A percentile compares a stretch with the other conserved stretches of the same genome.
Conservation (phyloP, 495 filamentous ascomycete species). For the Talaromyces adpressus region DNA sequence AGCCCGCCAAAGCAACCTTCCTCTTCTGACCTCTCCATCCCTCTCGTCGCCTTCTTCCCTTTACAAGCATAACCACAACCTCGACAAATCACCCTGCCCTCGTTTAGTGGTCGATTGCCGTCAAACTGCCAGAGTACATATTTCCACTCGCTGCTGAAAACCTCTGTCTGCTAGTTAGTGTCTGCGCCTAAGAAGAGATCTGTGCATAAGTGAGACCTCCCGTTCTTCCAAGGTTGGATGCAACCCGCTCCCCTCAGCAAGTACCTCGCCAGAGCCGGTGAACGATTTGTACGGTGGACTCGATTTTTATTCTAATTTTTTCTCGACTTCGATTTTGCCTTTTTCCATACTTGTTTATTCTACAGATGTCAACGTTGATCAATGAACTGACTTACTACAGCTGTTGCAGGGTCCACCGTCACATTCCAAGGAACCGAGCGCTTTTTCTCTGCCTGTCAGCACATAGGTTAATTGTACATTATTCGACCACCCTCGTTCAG, state of each 20-base stretch:
- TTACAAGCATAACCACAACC: background rate
- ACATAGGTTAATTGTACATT: background rate
- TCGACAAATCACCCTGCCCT: background rate
- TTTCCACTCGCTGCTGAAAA: background rate
- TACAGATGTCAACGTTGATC: background rate
- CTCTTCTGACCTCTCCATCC: background rate
- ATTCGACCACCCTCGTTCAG: background rate
- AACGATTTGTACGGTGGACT: background rate
- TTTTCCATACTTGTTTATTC: background rate
- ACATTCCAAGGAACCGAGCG: background rate
- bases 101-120: background rate
- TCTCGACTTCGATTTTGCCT: background rate
- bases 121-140: background rate
- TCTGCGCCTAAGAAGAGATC: background rate
- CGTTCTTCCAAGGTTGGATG: background rate
- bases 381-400: background rate
- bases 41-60: background rate
- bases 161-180: background rate
- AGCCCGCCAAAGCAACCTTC: background rate
- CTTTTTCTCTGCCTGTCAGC: background rate
- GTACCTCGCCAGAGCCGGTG: background rate
- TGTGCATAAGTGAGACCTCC: background rate
- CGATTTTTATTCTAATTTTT: background rate
- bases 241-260: conserved; percentile 1
- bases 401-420: background rate